phyloP scores from a whole-genome alignment of 2,329 filamentous ascomycete species.

The Penicillium sp. region DNA sequence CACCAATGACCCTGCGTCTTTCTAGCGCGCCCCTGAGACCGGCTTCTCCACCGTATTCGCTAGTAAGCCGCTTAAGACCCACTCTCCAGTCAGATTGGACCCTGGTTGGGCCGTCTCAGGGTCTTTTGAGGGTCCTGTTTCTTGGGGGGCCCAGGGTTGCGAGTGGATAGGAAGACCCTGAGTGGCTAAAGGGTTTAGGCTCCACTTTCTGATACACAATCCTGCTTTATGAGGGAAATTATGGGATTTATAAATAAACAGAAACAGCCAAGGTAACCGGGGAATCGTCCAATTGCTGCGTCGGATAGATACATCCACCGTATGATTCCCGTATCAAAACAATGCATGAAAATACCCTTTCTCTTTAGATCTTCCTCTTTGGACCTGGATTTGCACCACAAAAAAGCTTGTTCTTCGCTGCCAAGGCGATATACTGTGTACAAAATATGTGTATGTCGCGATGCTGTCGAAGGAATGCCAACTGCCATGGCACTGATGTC shows the following conservation, averaged over 20 bases:
- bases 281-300: background rate
- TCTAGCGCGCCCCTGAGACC: conserved; percentile 5
- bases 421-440: conserved; percentile 13
- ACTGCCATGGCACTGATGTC: background rate
- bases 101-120: conserved; percentile 1
- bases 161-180: background rate
- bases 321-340: background rate
- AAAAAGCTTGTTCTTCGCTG: conserved; percentile 17
- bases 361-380: background rate
- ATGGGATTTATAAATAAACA: background rate
- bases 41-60: conserved; percentile 3
- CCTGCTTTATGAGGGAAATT: background rate
- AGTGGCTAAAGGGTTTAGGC: conserved; percentile 5
- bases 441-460: background rate
- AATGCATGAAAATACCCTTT: background rate
- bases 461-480: conserved; percentile 14
- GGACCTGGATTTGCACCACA: background rate
- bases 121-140: background rate
- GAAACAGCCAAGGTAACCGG: background rate
- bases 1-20: conserved; percentile 2
- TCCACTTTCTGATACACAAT: background rate
- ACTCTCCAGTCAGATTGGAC: background rate
- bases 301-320: background rate
- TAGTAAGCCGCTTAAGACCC: conserved; percentile 1
- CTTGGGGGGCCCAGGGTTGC: background rate